These are phyloP conservation scores for Ensete ventricosum DNA, from an alignment of 176 grass and related monocot genomes.

Conservation along the genomic window DNA sequence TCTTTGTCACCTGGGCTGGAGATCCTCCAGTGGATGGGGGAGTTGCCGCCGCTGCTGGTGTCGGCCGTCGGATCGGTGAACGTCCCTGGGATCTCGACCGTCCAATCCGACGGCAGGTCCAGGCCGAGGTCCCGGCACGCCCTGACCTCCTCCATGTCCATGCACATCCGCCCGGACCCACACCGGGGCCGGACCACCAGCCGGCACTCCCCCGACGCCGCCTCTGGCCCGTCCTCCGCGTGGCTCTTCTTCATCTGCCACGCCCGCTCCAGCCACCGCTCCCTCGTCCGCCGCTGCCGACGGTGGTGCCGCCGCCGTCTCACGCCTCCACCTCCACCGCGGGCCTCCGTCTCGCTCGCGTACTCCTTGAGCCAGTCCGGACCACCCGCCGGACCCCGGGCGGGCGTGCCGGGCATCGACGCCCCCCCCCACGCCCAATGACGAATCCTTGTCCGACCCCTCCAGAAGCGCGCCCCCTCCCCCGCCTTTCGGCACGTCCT, in stretches of 20 bases:
- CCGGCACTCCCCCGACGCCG: slow-evolving; percentile 11
- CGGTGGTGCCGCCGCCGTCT: background rate
- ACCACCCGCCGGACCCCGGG: background rate
- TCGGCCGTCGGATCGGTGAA: slow-evolving; percentile 5
- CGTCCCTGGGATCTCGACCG: slow-evolving; percentile 10
- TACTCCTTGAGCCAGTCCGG: background rate
- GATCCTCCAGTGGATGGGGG: slow-evolving; percentile 16
- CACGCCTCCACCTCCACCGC: background rate
- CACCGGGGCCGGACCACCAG: slow-evolving; percentile 7
- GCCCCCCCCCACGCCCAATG: background rate
- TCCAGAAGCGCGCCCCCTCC: background rate
- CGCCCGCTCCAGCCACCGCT: slow-evolving; percentile 50
- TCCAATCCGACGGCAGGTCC: slow-evolving; percentile 45
- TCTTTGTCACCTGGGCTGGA: slow-evolving; percentile 5
- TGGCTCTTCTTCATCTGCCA: slow-evolving; percentile 54
- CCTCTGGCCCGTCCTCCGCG: slow-evolving; percentile 28
- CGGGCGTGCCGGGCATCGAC: background rate
- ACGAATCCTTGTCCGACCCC: background rate
- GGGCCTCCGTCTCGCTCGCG: background rate
- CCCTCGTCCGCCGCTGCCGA: slow-evolving; percentile 22
- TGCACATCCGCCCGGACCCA: slow-evolving; percentile 27
- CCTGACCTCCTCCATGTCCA: slow-evolving; percentile 72
- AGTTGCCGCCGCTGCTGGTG: slow-evolving; percentile 20
- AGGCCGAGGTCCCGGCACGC: slow-evolving; percentile 65
- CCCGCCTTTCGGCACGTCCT: slow-evolving; percentile 9